phyloP scores from a whole-genome alignment of 768 basidiomycete genomes.

The Pisolithus orientalis region DNA sequence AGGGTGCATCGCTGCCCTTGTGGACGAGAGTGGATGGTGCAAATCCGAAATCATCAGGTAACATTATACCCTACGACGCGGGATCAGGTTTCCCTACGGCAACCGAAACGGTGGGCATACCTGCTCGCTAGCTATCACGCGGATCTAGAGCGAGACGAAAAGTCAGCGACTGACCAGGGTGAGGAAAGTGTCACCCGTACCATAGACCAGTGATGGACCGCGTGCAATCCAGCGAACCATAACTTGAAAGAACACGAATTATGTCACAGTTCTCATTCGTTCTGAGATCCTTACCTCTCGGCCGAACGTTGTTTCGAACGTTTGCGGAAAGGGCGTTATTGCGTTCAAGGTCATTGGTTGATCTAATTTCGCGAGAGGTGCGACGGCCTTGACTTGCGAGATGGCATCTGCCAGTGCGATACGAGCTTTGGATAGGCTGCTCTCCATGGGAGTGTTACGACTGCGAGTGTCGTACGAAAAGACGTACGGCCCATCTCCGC shows the following conservation, averaged over 20 bases:
- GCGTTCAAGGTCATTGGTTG: conserved; percentile 69
- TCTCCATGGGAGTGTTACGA: conserved; percentile 84
- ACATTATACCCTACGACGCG: conserved; percentile 47
- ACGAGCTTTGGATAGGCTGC: conserved; percentile 51
- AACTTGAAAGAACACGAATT: conserved; percentile 38
- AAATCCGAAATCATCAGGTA: conserved; percentile 77
- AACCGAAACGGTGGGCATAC: conserved; percentile 35
- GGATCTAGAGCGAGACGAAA: conserved; percentile 43
- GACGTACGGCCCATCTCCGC: conserved; percentile 40
- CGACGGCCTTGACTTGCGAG: conserved; percentile 46
- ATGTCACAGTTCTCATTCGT: conserved; percentile 1
- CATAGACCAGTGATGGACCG: conserved; percentile 91
- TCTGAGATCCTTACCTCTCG: conserved; percentile 51
- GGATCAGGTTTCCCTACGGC: conserved; percentile 6
- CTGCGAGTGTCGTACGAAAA: conserved; percentile 72
- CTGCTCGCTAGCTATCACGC: conserved; percentile 78
- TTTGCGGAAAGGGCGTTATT: conserved; percentile 71
- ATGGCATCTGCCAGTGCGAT: conserved; percentile 52
- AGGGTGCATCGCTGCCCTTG: conserved; percentile 57
- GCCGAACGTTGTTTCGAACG: conserved; percentile 74
- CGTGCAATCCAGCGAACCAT: conserved; percentile 83
- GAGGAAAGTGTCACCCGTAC: conserved; percentile 27
- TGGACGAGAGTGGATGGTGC: conserved; percentile 80
- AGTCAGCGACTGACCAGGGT: not conserved
- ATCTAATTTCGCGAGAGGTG: conserved; percentile 44